Base-by-base conservation (phyloP, 2,329 filamentous ascomycete genomes). In the Beauveria asiatica region DNA sequence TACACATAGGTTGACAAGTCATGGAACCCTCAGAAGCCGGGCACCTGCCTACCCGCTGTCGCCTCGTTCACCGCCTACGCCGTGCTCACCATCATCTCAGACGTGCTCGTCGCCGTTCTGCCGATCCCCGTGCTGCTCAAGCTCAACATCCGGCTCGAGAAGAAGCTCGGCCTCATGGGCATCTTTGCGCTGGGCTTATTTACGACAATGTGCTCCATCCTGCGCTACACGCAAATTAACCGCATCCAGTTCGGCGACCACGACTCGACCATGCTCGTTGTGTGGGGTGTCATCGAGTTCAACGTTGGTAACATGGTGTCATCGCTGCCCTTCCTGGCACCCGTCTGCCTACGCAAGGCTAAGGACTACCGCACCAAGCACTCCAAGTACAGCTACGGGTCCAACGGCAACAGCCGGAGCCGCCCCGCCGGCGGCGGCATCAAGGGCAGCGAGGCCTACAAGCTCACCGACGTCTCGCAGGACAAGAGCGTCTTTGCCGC, bases 261-360 rank as follows among this genome's bases (percentile, higher is more conserved):
- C 9, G 80, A 82, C 64, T 82, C 80, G 0, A 83, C 81, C 5
- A 79, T 81, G 76, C 71, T 83, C 11, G 74, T 83, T 1, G 69
- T 83, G 0, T 83, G 80, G 80, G 81, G 81, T 5, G 79, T 77
- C 2, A 79, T 83, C 59, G 81, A 83, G 66, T 80, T 83, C 68
- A 83, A 83, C 63, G 75, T 83, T 33, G 80, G 81, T 11, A 78
- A 78, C 64, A 75, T 78, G 64, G 76, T 78, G 7, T 78, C 76
- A 0, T 78, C 75, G 1, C 70, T 78, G 1, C 76, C 76, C 0
- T 78, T 78, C 67, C 69, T 78, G 0, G 75, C 76, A 0, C 76
- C 76, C 0, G 70, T 77, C 3, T 78, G 73, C 63, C 62, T 78
- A 48, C 72, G 68, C 27, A 77, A 76, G 62, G 76, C 75, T 11